Conservation (phyloP, 768 basidiomycete species). For the Russula dissimulans region DNA sequence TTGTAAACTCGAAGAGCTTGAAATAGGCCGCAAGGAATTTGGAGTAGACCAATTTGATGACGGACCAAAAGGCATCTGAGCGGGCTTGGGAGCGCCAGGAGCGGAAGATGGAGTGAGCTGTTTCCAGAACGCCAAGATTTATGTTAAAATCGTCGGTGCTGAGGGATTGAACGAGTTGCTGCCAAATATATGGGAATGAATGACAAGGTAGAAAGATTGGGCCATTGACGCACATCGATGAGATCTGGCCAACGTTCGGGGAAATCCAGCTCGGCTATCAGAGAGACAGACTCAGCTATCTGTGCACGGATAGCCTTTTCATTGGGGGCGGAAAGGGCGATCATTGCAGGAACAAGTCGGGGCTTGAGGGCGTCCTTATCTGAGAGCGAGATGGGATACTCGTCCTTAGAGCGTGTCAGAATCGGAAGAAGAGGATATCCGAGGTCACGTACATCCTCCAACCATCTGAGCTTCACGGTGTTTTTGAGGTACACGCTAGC, state of each 20-base stretch:
- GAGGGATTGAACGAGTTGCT: slow-evolving; percentile 82
- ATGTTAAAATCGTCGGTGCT: slow-evolving; percentile 72
- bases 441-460: slow-evolving; percentile 51
- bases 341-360: slow-evolving; percentile 87
- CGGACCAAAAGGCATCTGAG: slow-evolving; percentile 76
- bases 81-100: slow-evolving; percentile 90
- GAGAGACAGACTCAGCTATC: slow-evolving; percentile 85
- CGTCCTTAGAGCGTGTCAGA: slow-evolving; percentile 40
- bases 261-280: slow-evolving; percentile 89
- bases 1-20: slow-evolving; percentile 66
- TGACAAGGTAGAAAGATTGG: not conserved
- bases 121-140: slow-evolving; percentile 86
- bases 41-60: slow-evolving; percentile 83
- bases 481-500: slow-evolving; percentile 93
- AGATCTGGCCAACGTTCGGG: slow-evolving; percentile 82
- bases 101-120: slow-evolving; percentile 91
- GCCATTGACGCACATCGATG: slow-evolving; percentile 61
- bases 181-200: not conserved
- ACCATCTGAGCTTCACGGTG: slow-evolving; percentile 75
- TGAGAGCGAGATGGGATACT: slow-evolving; percentile 53
- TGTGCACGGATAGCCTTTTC: slow-evolving; percentile 74
- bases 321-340: slow-evolving; percentile 61
- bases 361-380: slow-evolving; percentile 69
- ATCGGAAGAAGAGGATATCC: not conserved
- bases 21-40: slow-evolving; percentile 83